Evolutionary conservation across 169 alveolate genomes (phyloP), one percentile per base, ranked within the genome.

Genomic region (Sarcocystis neurona): DNA sequence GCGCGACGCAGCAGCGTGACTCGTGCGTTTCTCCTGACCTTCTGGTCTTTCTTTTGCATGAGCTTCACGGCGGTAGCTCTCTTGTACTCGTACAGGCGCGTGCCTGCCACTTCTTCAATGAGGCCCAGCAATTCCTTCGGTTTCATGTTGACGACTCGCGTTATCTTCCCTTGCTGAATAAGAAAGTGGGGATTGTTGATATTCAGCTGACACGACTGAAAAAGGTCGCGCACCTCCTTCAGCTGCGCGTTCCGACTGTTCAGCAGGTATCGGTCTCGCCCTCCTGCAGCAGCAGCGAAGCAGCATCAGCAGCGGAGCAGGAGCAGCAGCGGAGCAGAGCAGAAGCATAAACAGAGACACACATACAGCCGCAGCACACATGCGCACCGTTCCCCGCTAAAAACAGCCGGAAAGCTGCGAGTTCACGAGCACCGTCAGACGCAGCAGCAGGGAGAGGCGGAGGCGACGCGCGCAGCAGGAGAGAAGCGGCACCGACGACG

Each of bases 71-170:
- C 96, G 85, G 97, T 97, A 66, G 98, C 97, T 87, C 98, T 96
- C 95, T 98, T 98, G 85, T 94, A 95, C 91, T 98, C 99, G 92
- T 97, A 99, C 80, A 98, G 93, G 87, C 98, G 95, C 39, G 99
- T 98, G 37, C 99, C 99, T 3, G 99, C 98, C 2, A 99, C 99
- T 93, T 99, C 99, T 94, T 98, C 99, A 41, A 99, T 95, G 92
- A 98, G 87, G 34, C 99, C 97, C 41, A 98, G 94, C 30, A 98
- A 91, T 91, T 98, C 99, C 87, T 96, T 92, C 4, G 99, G 99
- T 94, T 97, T 98, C 99, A 98, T 98, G 92, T 98, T 98, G 80
- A 98, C 98, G 74, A 99, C 99, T 94, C 98, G 97, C 44, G 99
- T 97, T 39, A 98, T 99, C 89, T 98, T 95, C 1, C 96, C 97